Percentiles rank a stretch among this genome's conserved stretches.
Conservation (phyloP, 208 protist genomes). For the Crithidia bombi region DNA sequence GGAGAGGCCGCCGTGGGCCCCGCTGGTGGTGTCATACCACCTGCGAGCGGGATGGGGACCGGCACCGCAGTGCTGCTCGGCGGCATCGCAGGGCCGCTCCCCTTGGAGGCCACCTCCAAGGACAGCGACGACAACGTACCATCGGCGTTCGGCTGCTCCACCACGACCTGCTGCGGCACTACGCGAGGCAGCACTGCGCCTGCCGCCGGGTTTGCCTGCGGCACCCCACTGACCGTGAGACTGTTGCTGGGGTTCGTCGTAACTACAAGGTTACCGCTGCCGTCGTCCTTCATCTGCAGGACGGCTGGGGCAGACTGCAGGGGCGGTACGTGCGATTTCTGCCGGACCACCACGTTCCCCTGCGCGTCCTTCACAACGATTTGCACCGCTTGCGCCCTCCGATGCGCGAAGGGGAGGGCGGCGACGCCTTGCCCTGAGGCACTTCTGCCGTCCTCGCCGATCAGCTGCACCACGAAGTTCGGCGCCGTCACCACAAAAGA, state of each 20-base stretch:
- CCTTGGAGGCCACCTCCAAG: conserved; percentile 37
- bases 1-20: background rate
- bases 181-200: conserved; percentile 30
- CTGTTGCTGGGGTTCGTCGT: conserved; percentile 14
- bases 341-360: conserved; percentile 53
- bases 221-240: conserved; percentile 21
- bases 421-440: conserved; percentile 46
- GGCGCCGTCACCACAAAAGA: conserved; percentile 48
- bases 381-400: conserved; percentile 51
- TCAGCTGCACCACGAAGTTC: conserved; percentile 62
- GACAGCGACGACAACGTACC: conserved; percentile 34
- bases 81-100: background rate
- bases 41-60: conserved; percentile 7
- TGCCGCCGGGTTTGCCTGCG: conserved; percentile 15
- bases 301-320: conserved; percentile 37
- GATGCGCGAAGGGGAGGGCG: conserved; percentile 49
- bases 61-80: background rate
- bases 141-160: conserved; percentile 47
- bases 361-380: conserved; percentile 51
- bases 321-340: conserved; percentile 56
- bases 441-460: conserved; percentile 56
- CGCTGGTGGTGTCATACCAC: background rate
- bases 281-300: conserved; percentile 43
- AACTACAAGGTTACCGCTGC: conserved; percentile 29
- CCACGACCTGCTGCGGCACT: conserved; percentile 30